Evolutionary conservation across 495 filamentous ascomycete genomes (phyloP).

Genomic region (Letharia lupina): DNA sequence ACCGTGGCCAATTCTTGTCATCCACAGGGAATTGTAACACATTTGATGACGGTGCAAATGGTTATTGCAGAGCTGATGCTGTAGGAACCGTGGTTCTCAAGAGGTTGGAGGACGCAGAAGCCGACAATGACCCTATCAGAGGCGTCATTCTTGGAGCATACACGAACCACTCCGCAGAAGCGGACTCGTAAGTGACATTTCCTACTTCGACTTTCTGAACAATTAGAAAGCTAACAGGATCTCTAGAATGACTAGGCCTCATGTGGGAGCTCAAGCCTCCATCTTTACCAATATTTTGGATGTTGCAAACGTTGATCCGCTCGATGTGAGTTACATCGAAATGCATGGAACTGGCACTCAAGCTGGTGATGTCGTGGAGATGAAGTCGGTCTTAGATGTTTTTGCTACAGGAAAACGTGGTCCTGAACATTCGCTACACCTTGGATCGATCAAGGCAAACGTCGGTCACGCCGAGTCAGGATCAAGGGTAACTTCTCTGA

Average conservation of each 20-base stretch:
- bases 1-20: slow-evolving; percentile 65
- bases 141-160: slow-evolving; percentile 57
- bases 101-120: slow-evolving; percentile 61
- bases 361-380: slow-evolving; percentile 70
- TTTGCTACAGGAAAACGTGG: slow-evolving; percentile 66
- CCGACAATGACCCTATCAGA: slow-evolving; percentile 66
- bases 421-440: slow-evolving; percentile 63
- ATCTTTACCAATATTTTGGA: slow-evolving; percentile 59
- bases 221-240: no score
- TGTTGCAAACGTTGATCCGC: slow-evolving; percentile 57
- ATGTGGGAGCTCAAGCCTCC: slow-evolving; percentile 57
- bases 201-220: no score
- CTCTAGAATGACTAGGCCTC: slow-evolving; percentile 57
- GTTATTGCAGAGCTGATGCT: slow-evolving; percentile 69
- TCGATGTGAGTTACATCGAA: slow-evolving; percentile 70
- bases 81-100: slow-evolving; percentile 67
- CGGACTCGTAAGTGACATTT: slow-evolving; percentile 41
- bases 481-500: slow-evolving; percentile 63
- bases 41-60: slow-evolving; percentile 68
- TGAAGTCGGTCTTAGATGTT: slow-evolving; percentile 64
- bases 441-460: slow-evolving; percentile 78
- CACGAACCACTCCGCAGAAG: slow-evolving; percentile 70
- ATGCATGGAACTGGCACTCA: slow-evolving; percentile 85
- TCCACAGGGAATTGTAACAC: slow-evolving; percentile 73
- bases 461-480: slow-evolving; percentile 77